A percentile compares a stretch with the other conserved stretches of the same genome.
Conservation (phyloP, 257 asterid genomes). For the Oldenlandia corymbosa region DNA sequence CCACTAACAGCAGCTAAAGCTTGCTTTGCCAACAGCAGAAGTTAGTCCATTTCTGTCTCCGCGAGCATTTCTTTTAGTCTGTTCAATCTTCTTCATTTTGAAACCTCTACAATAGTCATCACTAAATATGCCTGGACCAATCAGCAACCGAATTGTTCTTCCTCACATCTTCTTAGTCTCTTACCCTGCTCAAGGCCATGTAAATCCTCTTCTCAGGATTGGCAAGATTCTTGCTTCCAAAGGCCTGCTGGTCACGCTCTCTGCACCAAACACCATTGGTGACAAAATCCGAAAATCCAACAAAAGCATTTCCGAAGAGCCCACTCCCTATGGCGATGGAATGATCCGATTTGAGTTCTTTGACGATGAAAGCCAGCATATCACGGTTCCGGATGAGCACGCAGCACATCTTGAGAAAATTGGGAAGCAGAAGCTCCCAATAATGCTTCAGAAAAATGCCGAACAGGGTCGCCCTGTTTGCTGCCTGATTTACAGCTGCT, state of each 20-base stretch:
- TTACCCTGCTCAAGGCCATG: slow-evolving; percentile 79
- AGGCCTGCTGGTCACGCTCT: slow-evolving; percentile 51
- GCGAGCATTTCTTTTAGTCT: no score
- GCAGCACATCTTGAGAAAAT: slow-evolving; percentile 39
- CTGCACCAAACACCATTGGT: slow-evolving; percentile 54
- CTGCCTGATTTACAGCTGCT: slow-evolving; percentile 54
- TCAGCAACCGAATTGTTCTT: slow-evolving; percentile 18
- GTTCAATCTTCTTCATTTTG: no score
- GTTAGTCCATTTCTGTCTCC: no score
- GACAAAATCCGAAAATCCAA: slow-evolving; percentile 39
- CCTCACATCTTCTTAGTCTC: slow-evolving; percentile 54
- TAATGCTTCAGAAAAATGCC: slow-evolving; percentile 37
- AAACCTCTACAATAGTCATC: no score
- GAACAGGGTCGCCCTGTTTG: slow-evolving; percentile 56
- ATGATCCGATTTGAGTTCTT: slow-evolving; percentile 59
- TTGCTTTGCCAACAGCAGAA: no score
- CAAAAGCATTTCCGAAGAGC: slow-evolving; percentile 17
- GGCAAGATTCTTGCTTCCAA: slow-evolving; percentile 52
- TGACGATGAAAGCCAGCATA: slow-evolving; percentile 41
- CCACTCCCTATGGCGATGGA: slow-evolving; percentile 41
- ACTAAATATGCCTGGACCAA: slow-evolving; percentile 26
- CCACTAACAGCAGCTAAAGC: no score
- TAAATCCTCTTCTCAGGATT: slow-evolving; percentile 68
- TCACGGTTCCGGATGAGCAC: slow-evolving; percentile 25
- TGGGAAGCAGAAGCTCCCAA: slow-evolving; percentile 37